Evolutionary conservation across 2,329 filamentous ascomycete genomes (phyloP).

Genomic region (Epichloe sp.): DNA sequence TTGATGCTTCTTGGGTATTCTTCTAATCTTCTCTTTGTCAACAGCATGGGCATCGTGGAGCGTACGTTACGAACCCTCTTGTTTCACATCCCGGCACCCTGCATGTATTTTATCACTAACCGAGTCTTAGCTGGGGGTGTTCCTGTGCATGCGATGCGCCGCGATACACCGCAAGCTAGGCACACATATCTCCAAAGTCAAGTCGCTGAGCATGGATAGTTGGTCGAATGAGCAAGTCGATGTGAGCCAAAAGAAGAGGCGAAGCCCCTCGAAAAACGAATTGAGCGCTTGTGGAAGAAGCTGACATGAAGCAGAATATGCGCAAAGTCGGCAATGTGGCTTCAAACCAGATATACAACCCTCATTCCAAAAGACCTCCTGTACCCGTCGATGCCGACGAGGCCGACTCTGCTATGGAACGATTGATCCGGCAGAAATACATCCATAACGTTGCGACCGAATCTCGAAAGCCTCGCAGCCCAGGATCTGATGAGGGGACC

Average conservation of each 20-base stretch:
- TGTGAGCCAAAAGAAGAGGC: slow-evolving; percentile 35
- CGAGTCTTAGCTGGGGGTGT: slow-evolving; percentile 65
- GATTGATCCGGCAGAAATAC: slow-evolving; percentile 92
- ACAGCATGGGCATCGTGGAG: slow-evolving; percentile 94
- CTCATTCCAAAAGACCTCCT: slow-evolving; percentile 66
- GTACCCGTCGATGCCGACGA: slow-evolving; percentile 87
- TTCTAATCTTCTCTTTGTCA: slow-evolving; percentile 16
- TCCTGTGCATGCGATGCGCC: slow-evolving; percentile 95
- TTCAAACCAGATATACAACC: slow-evolving; percentile 84
- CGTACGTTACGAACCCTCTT: slow-evolving; percentile 33
- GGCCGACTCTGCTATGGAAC: slow-evolving; percentile 86
- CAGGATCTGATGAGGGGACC: slow-evolving; percentile 44
- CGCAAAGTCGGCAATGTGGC: slow-evolving; percentile 75
- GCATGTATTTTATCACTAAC: slow-evolving; percentile 1
- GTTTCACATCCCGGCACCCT: neutral
- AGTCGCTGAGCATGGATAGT: slow-evolving; percentile 95
- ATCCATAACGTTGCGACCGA: slow-evolving; percentile 39
- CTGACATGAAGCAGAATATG: slow-evolving; percentile 58
- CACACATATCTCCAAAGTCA: slow-evolving; percentile 97
- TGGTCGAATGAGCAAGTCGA: slow-evolving; percentile 96
- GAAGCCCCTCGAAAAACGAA: neutral
- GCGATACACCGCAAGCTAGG: slow-evolving; percentile 91
- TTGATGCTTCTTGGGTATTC: neutral
- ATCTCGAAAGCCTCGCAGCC: slow-evolving; percentile 29
- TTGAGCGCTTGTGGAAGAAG: neutral